Evolutionary conservation across 2,329 filamentous ascomycete genomes (phyloP), one percentile per base, ranked within the genome.

Genomic region (Xylariales sp.): DNA sequence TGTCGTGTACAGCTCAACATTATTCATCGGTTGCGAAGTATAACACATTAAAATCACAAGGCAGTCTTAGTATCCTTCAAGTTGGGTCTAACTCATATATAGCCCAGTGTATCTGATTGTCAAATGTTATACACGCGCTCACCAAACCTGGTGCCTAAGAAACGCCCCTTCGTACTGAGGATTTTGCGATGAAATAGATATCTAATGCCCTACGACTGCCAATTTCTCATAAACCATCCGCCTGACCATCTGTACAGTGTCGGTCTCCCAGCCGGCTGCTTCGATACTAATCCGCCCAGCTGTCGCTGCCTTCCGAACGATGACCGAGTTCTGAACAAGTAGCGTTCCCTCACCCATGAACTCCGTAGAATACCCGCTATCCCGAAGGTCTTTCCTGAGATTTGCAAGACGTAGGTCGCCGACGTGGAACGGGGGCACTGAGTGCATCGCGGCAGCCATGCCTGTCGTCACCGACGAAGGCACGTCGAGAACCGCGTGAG

Each of bases 311-410:
- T 98, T 97, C 43, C 88, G 74, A 31, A 98, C 89, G 4, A 89
- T 86, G 6, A 97, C 90, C 8, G 78, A 78, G 2, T 88, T 86
- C 56, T 97, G 91, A 40, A 98, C 83, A 8, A 98, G 75, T 40
- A 98, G 69, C 7, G 85, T 94, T 44, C 93, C 93, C 62, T 97
- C 91, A 34, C 93, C 93, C 34, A 88, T 76, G 61, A 97, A 96
- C 60, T 96, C 93, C 1, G 91, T 91, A 12, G 79, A 82, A 64
- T 96, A 89, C 1, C 90, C 89, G 4, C 83, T 76, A 12, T 76
- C 72, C 52, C 88, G 83, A 80, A 98, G 87, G 15, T 90, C 76
- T 43, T 87, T 83, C 36, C 93, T 76, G 41, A 98, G 69, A 59
- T 97, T 90, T 1, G 91, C 88, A 14, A 98, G 76, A 16, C 91